phyloP scores from a whole-genome alignment of 2,329 filamentous ascomycete species.

The Colletotrichum melonis region DNA sequence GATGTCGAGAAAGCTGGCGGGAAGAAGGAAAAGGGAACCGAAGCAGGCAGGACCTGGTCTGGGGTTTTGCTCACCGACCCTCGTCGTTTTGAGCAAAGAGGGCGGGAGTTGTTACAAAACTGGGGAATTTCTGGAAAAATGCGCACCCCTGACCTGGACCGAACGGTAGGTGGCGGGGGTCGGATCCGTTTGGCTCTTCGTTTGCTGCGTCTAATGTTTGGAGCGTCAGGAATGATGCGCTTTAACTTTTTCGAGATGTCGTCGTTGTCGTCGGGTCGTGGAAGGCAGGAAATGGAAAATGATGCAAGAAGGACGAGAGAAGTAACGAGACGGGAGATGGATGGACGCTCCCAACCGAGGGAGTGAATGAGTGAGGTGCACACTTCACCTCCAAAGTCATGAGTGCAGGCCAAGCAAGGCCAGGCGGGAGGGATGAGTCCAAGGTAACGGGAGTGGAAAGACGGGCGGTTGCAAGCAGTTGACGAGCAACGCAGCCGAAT shows the following conservation, averaged over 20 bases:
- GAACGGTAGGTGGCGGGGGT: neutral
- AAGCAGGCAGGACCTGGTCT: conserved; percentile 31
- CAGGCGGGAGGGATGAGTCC: neutral
- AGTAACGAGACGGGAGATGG: neutral
- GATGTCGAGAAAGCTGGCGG: conserved; percentile 22
- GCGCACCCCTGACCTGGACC: conserved; percentile 14
- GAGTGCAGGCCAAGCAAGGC: neutral
- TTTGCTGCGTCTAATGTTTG: neutral
- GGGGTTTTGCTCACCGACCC: conserved; percentile 29
- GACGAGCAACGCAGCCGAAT: conserved; percentile 24
- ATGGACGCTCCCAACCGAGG: neutral
- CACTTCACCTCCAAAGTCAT: neutral
- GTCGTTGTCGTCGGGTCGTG: neutral
- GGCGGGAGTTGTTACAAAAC: conserved; percentile 25
- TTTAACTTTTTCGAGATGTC: neutral
- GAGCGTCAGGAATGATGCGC: neutral
- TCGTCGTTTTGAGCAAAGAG: conserved; percentile 14
- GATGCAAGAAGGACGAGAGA: neutral
- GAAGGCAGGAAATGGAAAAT: neutral
- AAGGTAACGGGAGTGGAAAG: conserved; percentile 6
- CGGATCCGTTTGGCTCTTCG: conserved; percentile 2
- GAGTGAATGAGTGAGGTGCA: neutral
- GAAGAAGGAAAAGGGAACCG: conserved; percentile 2
- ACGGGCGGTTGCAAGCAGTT: conserved; percentile 26
- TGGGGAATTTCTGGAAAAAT: conserved; percentile 16